Evolutionary conservation across 202 grass and related monocot genomes (phyloP).

Genomic region (Zoysia matrella): DNA sequence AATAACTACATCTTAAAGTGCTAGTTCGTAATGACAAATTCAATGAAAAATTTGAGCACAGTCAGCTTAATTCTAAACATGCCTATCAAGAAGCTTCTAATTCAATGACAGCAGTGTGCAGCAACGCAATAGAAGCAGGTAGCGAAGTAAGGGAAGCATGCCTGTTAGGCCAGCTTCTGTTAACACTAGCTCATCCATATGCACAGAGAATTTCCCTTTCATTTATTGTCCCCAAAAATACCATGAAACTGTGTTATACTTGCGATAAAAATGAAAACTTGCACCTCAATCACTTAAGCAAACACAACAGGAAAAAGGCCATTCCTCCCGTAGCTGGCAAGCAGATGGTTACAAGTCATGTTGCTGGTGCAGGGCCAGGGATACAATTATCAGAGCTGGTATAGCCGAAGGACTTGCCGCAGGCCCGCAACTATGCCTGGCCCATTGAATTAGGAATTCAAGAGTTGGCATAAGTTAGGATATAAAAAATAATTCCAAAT

Average conservation of each 20-base stretch:
- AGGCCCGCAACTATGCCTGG: neutral
- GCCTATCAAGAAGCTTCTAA: constrained; percentile 4
- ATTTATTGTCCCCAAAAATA: neutral
- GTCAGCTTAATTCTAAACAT: constrained; percentile 1
- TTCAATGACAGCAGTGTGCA: constrained; percentile 1
- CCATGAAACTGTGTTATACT: neutral
- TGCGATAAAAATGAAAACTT: neutral
- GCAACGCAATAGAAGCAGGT: constrained; percentile 11
- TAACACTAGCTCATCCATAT: neutral
- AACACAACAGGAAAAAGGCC: neutral
- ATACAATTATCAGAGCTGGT: neutral
- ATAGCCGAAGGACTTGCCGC: neutral
- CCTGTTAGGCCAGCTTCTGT: neutral
- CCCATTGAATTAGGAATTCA: neutral
- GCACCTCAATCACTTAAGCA: neutral
- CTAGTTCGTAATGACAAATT: constrained; percentile 11
- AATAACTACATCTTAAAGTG: constrained; percentile 30
- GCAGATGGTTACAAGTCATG: neutral
- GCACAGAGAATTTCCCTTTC: neutral
- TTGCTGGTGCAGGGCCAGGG: neutral
- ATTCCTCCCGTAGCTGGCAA: neutral
- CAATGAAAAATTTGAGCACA: constrained; percentile 11
- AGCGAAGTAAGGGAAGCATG: neutral
- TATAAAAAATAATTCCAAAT: neutral
- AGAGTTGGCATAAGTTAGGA: constrained; percentile 2